These are phyloP conservation scores for Lobosporangium transversale DNA, from an alignment of 192 early-diverging fungal genomes.

Conservation along the genomic window DNA sequence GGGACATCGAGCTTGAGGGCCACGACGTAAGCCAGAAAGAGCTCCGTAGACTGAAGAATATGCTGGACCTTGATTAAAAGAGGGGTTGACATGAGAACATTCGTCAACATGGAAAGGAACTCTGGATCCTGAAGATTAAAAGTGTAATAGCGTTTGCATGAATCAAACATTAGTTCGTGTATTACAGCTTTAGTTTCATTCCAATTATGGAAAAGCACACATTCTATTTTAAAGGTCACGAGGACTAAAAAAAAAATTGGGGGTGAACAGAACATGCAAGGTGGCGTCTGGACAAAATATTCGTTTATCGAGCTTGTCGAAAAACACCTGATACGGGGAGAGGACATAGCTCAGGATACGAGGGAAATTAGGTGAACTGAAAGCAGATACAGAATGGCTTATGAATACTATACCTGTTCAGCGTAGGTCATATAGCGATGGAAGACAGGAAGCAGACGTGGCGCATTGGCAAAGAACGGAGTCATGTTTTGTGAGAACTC, in stretches of 20 bases:
- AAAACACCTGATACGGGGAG: too few relatives aligned
- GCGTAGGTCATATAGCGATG: constrained; percentile 48
- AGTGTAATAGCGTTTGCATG: constrained; percentile 1
- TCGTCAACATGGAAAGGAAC: constrained; percentile 38
- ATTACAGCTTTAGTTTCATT: too few relatives aligned
- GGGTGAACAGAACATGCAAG: too few relatives aligned
- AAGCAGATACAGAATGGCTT: too few relatives aligned
- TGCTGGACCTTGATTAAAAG: constrained; percentile 45
- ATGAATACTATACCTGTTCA: constrained; percentile 32
- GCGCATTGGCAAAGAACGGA: constrained; percentile 53
- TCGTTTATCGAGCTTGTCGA: too few relatives aligned
- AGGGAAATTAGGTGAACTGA: too few relatives aligned
- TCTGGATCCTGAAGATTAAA: constrained; percentile 19
- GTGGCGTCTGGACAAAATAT: too few relatives aligned
- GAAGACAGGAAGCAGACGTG: constrained; percentile 45
- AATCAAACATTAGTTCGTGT: too few relatives aligned
- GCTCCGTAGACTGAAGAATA: constrained; percentile 35
- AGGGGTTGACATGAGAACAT: constrained; percentile 43
- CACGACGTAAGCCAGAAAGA: constrained; percentile 44
- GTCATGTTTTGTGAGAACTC: constrained; percentile 43
- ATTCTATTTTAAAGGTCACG: too few relatives aligned
- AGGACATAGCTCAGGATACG: too few relatives aligned
- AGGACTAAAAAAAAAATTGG: too few relatives aligned
- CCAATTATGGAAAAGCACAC: too few relatives aligned
- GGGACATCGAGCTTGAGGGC: constrained; percentile 57